Percentiles rank a stretch among this genome's conserved stretches.
Conservation (phyloP, 2,329 filamentous ascomycete genomes). For the Venturia pyrina region DNA sequence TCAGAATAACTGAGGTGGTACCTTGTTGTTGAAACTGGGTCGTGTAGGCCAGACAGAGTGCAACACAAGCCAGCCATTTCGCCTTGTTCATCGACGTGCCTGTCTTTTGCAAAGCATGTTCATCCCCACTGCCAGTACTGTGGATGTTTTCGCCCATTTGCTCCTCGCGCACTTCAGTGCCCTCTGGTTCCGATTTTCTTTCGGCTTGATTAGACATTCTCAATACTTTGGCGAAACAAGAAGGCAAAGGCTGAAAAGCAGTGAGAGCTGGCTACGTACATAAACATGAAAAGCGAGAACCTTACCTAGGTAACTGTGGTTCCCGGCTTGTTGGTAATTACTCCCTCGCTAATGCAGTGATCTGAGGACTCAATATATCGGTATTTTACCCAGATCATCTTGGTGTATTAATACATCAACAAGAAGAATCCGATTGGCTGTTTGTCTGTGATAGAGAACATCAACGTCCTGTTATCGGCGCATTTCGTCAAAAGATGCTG, state of each 20-base stretch:
- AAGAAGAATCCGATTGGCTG: too few relatives aligned
- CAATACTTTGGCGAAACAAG: neutral
- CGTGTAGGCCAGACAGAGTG: constrained; percentile 9
- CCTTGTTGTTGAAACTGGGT: constrained; percentile 8
- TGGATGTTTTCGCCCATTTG: neutral
- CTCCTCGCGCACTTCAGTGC: neutral
- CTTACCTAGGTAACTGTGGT: too few relatives aligned
- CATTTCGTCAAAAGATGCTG: too few relatives aligned
- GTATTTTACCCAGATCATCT: too few relatives aligned
- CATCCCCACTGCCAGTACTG: neutral
- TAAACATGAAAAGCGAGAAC: too few relatives aligned
- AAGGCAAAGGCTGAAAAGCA: neutral
- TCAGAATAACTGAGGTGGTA: constrained; percentile 13
- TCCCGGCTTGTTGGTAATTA: too few relatives aligned
- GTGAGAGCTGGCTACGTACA: neutral
- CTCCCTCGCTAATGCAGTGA: too few relatives aligned
- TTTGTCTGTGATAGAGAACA: too few relatives aligned
- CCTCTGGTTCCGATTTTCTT: neutral
- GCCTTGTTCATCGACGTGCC: constrained; percentile 6
- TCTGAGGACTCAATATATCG: too few relatives aligned
- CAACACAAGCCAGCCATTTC: constrained; percentile 11
- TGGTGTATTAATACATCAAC: too few relatives aligned
- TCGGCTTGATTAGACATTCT: neutral
- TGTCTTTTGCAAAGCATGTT: neutral
- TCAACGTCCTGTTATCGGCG: too few relatives aligned